Evolutionary conservation across 1,284 basidiomycete species (phyloP).

Genomic region (Microstroma glucosiphilum): DNA sequence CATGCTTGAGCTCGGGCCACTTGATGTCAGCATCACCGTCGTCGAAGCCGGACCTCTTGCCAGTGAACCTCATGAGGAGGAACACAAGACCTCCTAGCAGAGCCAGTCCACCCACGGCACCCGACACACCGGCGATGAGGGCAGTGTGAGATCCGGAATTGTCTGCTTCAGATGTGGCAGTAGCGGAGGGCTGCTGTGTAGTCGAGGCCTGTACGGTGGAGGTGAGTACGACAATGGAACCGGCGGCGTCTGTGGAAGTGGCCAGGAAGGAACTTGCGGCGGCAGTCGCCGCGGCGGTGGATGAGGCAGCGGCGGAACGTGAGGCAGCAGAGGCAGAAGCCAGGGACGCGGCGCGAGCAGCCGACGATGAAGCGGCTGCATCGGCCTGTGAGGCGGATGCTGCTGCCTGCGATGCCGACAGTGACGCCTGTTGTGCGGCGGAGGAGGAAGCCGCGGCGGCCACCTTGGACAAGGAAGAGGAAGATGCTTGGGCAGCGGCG

Average conservation of each 20-base stretch:
- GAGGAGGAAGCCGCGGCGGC: constrained; percentile 11
- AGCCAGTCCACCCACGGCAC: constrained; percentile 38
- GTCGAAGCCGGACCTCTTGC: constrained; percentile 28
- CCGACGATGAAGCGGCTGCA: constrained; percentile 15
- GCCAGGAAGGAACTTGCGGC: constrained; percentile 7
- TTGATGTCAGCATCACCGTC: constrained; percentile 43
- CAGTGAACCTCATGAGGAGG: constrained; percentile 41
- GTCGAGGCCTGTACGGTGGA: neutral
- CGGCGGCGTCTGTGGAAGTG: constrained; percentile 16
- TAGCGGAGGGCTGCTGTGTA: neutral
- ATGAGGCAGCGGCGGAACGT: constrained; percentile 17
- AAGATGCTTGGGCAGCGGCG: neutral
- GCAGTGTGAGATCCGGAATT: constrained; percentile 25
- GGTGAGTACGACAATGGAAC: constrained; percentile 15
- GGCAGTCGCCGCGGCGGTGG: constrained; percentile 3
- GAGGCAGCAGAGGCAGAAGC: constrained; percentile 16
- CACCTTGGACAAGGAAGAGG: neutral
- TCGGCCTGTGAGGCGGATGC: neutral
- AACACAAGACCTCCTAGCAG: constrained; percentile 34
- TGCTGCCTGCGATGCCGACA: neutral
- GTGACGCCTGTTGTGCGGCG: constrained; percentile 6
- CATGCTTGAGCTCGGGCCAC: constrained; percentile 45
- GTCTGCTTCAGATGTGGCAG: constrained; percentile 8
- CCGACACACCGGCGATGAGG: constrained; percentile 44
- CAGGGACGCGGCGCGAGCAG: constrained; percentile 7